phyloP scores from a whole-genome alignment of 164 flowering plant species.

The Nelumbo lutea region DNA sequence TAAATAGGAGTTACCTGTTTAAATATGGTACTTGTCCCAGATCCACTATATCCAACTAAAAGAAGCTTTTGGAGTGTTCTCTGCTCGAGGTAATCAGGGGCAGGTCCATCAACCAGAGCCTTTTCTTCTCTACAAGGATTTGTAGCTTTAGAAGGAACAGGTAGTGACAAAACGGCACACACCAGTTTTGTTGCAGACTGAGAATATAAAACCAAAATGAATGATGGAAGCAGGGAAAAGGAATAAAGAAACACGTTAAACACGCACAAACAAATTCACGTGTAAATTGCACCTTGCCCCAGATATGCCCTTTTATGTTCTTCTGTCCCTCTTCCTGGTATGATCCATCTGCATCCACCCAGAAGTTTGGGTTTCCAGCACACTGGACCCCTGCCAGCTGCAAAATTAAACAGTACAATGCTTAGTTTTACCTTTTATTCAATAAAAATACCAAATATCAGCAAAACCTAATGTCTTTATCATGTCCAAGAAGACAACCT shows the following conservation, averaged over 20 bases:
- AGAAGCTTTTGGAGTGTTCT: constrained; percentile 67
- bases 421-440: background rate
- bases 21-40: constrained; percentile 89
- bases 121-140: constrained; percentile 42
- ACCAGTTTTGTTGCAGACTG: constrained; percentile 81
- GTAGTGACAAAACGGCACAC: constrained; percentile 79
- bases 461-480: background rate
- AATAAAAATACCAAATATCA: background rate
- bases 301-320: background rate
- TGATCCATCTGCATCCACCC: background rate
- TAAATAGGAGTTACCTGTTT: constrained; percentile 60
- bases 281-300: background rate
- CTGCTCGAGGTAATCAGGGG: constrained; percentile 63
- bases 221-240: background rate
- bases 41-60: constrained; percentile 72
- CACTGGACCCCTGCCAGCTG: constrained; percentile 77
- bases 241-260: background rate
- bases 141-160: constrained; percentile 66
- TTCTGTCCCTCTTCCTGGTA: constrained; percentile 1
- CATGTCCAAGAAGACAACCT: constrained; percentile 41
- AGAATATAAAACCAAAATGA: constrained; percentile 28
- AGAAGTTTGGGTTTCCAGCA: background rate
- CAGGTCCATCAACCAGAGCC: constrained; percentile 27
- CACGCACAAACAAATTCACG: background rate
- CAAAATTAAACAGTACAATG: constrained; percentile 15